phyloP scores from a whole-genome alignment of 2,329 filamentous ascomycete species.

The Epichloe sibirici region DNA sequence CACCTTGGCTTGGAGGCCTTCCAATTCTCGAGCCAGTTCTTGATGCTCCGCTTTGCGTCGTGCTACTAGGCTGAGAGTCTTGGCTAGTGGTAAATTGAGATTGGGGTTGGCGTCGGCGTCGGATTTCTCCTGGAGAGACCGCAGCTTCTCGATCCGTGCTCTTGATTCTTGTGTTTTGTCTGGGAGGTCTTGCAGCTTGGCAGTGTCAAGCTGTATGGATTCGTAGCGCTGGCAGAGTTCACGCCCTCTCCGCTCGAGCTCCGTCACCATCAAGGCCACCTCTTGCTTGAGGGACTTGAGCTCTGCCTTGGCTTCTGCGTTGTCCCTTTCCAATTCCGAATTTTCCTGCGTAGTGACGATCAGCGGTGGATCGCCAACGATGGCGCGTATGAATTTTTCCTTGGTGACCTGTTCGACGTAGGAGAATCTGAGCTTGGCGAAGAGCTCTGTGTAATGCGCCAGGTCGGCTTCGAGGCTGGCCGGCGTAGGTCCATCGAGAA shows the following conservation, averaged over 20 bases:
- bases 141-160: slow-evolving; percentile 32
- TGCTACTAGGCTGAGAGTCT: slow-evolving; percentile 42
- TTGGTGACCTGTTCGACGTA: slow-evolving; percentile 98
- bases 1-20: slow-evolving; percentile 46
- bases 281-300: slow-evolving; percentile 72
- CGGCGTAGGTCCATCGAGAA: slow-evolving; percentile 57
- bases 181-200: slow-evolving; percentile 39
- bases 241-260: slow-evolving; percentile 54
- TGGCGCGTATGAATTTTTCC: slow-evolving; percentile 89
- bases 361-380: slow-evolving; percentile 79
- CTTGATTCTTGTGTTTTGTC: slow-evolving; percentile 36
- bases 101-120: slow-evolving; percentile 26
- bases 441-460: slow-evolving; percentile 85
- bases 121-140: slow-evolving; percentile 23
- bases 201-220: slow-evolving; percentile 34
- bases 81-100: slow-evolving; percentile 44
- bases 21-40: slow-evolving; percentile 51
- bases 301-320: slow-evolving; percentile 58
- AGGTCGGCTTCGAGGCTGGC: slow-evolving; percentile 73
- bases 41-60: slow-evolving; percentile 37
- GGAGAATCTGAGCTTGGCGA: slow-evolving; percentile 90
- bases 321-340: slow-evolving; percentile 55
- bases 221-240: slow-evolving; percentile 46
- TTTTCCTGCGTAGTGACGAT: slow-evolving; percentile 79
- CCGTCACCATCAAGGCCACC: slow-evolving; percentile 58